Base-by-base conservation (phyloP, 441 rosid genomes). In the Jatropha multifida region DNA sequence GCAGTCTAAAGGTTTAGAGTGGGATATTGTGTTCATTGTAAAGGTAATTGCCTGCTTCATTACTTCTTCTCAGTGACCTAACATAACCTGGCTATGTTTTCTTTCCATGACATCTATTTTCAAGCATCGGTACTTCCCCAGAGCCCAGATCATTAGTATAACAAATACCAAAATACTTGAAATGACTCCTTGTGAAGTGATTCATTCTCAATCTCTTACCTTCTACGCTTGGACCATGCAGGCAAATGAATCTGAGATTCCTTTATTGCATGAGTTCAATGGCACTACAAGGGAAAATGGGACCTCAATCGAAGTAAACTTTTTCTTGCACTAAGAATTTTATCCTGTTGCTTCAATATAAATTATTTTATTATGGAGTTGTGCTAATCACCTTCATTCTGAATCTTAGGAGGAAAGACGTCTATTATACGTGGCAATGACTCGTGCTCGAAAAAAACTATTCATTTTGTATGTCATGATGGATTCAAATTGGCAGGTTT, bases 1-100 rank as follows among this genome's bases (percentile, higher is more conserved):
- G 92, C 89, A 93, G 99, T 93, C 99, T 38, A 96, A 96, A 87
- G 99, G 99, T 80, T 85, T 96, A 78, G 99, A 96, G 75, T 96
- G 99, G 99, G 99, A 93, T 84, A 74, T 82, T 54, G 98, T 93
- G 82, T 96, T 96, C 89, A 85, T 95, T 74, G 88, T 92, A 80
- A 96, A 93, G 98, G 99, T 96, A 88, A 67, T 71, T 78, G 51
- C 23, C 65, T 74, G 27, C 68, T 17, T 76, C 59, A 63, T 69
- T 59, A 56, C 68, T 62, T 48, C 51, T 23, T n/a, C 20, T 38
- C 38, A 18, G 59, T 67, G 77, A 9, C 52, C 9, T 55, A 26
- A 69, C 71, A 37, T 32, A 23, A 68, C 27, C 27, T 9, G 64
- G 48, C 74, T 49, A 18, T 7, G 37, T n/a, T 65, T 20, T 42